phyloP scores from a whole-genome alignment of 2,329 filamentous ascomycete species.

The Penicillium sp. region DNA sequence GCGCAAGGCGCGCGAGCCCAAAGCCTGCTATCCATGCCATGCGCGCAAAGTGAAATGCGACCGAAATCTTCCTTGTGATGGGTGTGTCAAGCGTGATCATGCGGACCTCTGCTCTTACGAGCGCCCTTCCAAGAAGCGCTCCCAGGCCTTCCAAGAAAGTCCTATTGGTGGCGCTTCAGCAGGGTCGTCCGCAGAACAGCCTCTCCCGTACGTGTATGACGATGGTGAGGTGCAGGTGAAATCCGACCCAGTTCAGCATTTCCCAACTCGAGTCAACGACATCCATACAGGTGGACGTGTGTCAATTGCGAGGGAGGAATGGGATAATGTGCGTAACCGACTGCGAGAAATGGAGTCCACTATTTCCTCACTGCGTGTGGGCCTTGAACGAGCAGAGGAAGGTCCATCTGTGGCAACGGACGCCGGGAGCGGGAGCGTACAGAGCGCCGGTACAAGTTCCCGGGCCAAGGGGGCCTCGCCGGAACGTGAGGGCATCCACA shows the following conservation, averaged over 20 bases:
- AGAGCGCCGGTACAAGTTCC: constrained; percentile 33
- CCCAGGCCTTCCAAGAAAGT: constrained; percentile 28
- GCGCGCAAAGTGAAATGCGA: constrained; percentile 53
- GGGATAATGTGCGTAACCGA: constrained; percentile 46
- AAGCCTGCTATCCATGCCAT: constrained; percentile 50
- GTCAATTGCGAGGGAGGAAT: constrained; percentile 45
- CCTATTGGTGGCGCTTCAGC: constrained; percentile 15
- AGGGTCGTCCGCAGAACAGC: constrained; percentile 12
- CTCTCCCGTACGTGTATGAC: constrained; percentile 12
- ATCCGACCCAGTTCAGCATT: constrained; percentile 18
- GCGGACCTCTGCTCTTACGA: constrained; percentile 53
- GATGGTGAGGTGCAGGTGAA: constrained; percentile 29
- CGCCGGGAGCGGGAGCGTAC: constrained; percentile 34
- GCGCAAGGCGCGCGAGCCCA: constrained; percentile 50
- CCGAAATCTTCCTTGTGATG: constrained; percentile 51
- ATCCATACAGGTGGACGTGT: constrained; percentile 29
- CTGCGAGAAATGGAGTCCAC: constrained; percentile 48
- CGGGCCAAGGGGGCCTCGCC: constrained; percentile 38
- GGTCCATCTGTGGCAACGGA: constrained; percentile 27
- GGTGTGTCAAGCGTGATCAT: constrained; percentile 52
- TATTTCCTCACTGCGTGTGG: constrained; percentile 41
- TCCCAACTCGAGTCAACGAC: constrained; percentile 15
- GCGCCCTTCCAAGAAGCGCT: constrained; percentile 49
- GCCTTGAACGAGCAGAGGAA: constrained; percentile 41
- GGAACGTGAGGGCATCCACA: constrained; percentile 60